phyloP scores from a whole-genome alignment of 441 rosid genomes.

The Jatropha podagrica region DNA sequence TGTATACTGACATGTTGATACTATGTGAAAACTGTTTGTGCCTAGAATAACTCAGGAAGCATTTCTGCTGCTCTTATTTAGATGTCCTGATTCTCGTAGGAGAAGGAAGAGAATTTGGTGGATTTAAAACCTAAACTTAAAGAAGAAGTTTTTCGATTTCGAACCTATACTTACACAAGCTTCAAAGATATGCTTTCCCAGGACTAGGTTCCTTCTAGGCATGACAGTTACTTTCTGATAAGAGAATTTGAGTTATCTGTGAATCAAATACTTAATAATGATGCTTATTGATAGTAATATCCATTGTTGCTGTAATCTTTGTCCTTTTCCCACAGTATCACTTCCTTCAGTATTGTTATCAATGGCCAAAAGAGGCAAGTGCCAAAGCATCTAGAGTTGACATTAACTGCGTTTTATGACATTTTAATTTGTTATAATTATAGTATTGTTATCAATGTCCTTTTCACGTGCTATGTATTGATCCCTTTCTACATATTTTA shows the following conservation, averaged over 20 bases:
- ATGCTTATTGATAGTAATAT: conserved; percentile 4
- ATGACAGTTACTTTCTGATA: neutral
- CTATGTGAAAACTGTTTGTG: neutral
- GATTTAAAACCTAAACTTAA: no score
- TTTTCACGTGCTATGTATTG: neutral
- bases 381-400: neutral
- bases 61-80: neutral
- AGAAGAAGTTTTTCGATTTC: neutral
- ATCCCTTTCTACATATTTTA: neutral
- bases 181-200: neutral
- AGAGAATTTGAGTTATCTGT: neutral
- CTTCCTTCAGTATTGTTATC: neutral
- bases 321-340: neutral
- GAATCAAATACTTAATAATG: neutral
- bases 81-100: neutral
- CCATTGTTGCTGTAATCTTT: neutral
- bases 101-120: neutral
- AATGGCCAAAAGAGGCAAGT: neutral
- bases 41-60: neutral
- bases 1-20: neutral
- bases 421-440: neutral
- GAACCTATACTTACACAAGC: neutral
- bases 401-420: neutral
- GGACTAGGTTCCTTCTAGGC: neutral
- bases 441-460: neutral